phyloP scores from a whole-genome alignment of 2,329 filamentous ascomycete species.

The Fusarium irregulare region DNA sequence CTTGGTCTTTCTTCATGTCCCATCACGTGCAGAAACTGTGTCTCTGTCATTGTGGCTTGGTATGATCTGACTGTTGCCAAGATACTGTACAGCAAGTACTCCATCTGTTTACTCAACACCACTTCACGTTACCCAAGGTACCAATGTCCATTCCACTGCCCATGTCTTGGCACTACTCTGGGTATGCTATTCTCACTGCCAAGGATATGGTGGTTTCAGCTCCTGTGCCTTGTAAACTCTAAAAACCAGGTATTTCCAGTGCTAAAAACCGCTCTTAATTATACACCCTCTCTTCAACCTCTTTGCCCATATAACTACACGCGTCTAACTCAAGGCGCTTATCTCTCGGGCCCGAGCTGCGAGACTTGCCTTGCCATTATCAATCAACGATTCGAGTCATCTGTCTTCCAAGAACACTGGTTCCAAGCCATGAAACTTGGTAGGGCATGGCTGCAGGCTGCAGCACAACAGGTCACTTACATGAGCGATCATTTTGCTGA shows the following conservation, averaged over 20 bases:
- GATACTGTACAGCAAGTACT: neutral
- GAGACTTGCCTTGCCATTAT: neutral
- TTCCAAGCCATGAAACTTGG: conserved; percentile 3
- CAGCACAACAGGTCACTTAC: neutral
- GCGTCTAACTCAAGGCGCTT: conserved; percentile 1
- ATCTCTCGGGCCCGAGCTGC: conserved; percentile 1
- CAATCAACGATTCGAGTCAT: conserved; percentile 7
- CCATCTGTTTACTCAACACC: neutral
- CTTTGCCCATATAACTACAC: neutral
- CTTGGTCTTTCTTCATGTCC: neutral
- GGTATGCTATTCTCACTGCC: conserved; percentile 7
- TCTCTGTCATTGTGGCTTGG: neutral
- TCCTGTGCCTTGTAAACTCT: neutral
- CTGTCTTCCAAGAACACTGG: conserved; percentile 11
- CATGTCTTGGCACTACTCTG: conserved; percentile 13
- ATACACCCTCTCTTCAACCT: neutral
- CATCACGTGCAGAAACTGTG: conserved; percentile 17
- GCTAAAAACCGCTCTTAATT: conserved; percentile 2
- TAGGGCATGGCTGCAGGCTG: neutral
- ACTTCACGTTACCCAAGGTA: conserved; percentile 13
- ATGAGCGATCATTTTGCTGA: neutral
- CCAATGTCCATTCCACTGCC: conserved; percentile 25
- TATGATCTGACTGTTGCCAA: neutral
- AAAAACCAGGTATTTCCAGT: conserved; percentile 7
- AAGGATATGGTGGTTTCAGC: conserved; percentile 17